These are phyloP conservation scores for Nidula microcarpa DNA, from an alignment of 768 basidiomycete genomes.

Conservation along the genomic window DNA sequence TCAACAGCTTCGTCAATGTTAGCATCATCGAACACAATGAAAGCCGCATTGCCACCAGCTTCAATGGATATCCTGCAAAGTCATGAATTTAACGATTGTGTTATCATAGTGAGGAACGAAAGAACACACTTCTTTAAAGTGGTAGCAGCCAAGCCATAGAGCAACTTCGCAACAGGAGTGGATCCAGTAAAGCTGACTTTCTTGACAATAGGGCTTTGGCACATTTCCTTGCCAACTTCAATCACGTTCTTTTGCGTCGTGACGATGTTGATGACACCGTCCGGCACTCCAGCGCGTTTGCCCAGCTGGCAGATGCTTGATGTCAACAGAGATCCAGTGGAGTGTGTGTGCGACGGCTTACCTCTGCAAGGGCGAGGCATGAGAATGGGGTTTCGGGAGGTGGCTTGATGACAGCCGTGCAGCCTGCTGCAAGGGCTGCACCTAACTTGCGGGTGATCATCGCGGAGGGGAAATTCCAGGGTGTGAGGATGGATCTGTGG, in stretches of 20 bases:
- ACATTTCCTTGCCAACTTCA: slow-evolving; percentile 93
- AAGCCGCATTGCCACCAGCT: slow-evolving; percentile 92
- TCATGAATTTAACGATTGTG: not conserved
- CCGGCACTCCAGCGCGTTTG: slow-evolving; percentile 86
- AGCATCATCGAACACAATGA: slow-evolving; percentile 97
- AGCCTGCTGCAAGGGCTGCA: slow-evolving; percentile 92
- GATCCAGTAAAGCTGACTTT: slow-evolving; percentile 94
- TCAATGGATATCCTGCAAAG: slow-evolving; percentile 63
- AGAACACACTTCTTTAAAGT: slow-evolving; percentile 76
- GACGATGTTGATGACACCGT: slow-evolving; percentile 93
- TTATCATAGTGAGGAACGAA: not conserved
- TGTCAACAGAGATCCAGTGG: not conserved
- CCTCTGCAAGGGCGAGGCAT: slow-evolving; percentile 87
- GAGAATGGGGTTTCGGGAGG: slow-evolving; percentile 95
- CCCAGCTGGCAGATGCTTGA: slow-evolving; percentile 51
- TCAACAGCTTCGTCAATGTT: slow-evolving; percentile 90
- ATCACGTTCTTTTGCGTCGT: slow-evolving; percentile 81
- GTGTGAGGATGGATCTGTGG: slow-evolving; percentile 70
- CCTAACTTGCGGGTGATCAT: slow-evolving; percentile 93
- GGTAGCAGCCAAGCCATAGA: slow-evolving; percentile 69
- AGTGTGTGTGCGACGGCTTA: slow-evolving; percentile 19
- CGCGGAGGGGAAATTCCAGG: slow-evolving; percentile 94
- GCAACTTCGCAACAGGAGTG: slow-evolving; percentile 72
- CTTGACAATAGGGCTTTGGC: slow-evolving; percentile 79
- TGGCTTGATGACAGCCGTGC: slow-evolving; percentile 93